Base-by-base conservation (phyloP, 352 stramenopile genomes). In the Saprolegnia diclina region DNA sequence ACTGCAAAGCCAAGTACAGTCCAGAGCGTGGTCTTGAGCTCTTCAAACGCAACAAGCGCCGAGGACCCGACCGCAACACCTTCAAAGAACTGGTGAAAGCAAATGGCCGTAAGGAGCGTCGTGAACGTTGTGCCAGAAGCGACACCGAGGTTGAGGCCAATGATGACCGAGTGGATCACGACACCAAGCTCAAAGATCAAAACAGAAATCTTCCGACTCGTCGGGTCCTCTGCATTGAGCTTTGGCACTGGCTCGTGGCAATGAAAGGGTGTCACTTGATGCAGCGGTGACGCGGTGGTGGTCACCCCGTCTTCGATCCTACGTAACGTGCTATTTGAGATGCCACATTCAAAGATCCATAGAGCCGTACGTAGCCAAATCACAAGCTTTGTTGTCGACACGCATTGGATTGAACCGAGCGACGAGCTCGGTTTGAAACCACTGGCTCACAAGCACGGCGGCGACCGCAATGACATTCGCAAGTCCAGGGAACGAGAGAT, bases 31-130 rank as follows among this genome's bases (percentile, higher is more conserved):
- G 78, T 85, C 16, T 67, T 57, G 46, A 75, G 65, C 19, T 50
- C 77, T 56, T 82, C 69, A 38, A 87, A 72, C 0, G 78, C 76
- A 14, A 67, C 64, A 19, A 90, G 45, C 19, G 79, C 77, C 54
- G 70, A 79, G 44, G 71, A 75, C 42, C 80, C 77, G 45, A 91
- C 76, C 16, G 81, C 80, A 56, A 90, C 77, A 67, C 80, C 81
- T 32, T 89, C 80, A 66, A 91, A 90, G 71, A 91, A 90, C 72
- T 90, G 83, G 65, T 90, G 82, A 73, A 91, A 88, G 62, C 76
- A 80, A 42, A 91, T 75, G 16, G 80, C 83, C 5, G 71, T 79
- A 5, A 91, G 74, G 42, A 90, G 73, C 44, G 79, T 81, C 69
- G 77, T 80, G 72, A 88, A 89, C 21, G 80, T 71, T 2, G 73